Evolutionary conservation across 1,284 basidiomycete genomes (phyloP).

Genomic region (Agaricales sp.): DNA sequence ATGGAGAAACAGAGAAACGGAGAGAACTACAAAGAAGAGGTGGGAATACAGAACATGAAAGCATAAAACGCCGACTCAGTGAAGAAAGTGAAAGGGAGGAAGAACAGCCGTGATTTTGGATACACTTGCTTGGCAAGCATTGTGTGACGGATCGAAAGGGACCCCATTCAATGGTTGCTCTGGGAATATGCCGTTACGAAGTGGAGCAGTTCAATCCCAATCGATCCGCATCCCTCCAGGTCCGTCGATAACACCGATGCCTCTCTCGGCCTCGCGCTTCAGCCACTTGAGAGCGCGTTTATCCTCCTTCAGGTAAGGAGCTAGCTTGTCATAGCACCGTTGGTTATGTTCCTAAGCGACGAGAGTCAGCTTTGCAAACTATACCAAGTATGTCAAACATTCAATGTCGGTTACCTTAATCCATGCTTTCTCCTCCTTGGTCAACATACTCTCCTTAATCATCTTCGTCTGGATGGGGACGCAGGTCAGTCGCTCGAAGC

Average conservation of each 20-base stretch:
- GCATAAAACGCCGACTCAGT: neutral
- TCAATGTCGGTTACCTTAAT: constrained; percentile 78
- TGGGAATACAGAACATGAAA: neutral
- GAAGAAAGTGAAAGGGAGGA: neutral
- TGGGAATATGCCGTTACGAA: too few relatives aligned
- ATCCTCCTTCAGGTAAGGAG: constrained; percentile 69
- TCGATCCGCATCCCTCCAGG: constrained; percentile 62
- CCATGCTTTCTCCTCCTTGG: constrained; percentile 83
- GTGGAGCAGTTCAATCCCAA: constrained; percentile 52
- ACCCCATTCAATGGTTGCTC: too few relatives aligned
- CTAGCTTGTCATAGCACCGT: constrained; percentile 60
- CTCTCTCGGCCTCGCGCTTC: constrained; percentile 60
- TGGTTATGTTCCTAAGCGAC: constrained; percentile 69
- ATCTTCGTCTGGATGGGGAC: constrained; percentile 92
- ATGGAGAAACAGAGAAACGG: neutral
- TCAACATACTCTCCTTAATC: constrained; percentile 78
- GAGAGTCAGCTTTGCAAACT: constrained; percentile 2
- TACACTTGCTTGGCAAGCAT: too few relatives aligned
- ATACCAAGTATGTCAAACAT: constrained; percentile 4
- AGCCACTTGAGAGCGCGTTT: constrained; percentile 77
- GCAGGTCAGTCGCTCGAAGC: constrained; percentile 82
- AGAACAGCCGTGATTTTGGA: neutral
- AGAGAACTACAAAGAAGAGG: neutral
- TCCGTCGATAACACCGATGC: constrained; percentile 51
- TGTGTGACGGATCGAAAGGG: too few relatives aligned